Evolutionary conservation across 1,139 yeast species (phyloP).

Genomic region (Debaryomyces singareniensis): DNA sequence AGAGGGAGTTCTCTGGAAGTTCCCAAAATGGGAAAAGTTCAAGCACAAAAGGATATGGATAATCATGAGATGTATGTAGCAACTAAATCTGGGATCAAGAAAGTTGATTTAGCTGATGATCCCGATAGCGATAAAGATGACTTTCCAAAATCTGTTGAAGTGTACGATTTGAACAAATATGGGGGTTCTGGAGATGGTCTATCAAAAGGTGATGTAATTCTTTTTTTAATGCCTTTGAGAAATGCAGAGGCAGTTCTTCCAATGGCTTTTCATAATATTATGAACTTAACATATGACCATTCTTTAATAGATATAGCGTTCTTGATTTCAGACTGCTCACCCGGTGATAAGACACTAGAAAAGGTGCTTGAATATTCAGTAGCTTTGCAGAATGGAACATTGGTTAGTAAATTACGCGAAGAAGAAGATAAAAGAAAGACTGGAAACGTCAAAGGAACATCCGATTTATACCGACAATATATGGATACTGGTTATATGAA

Average conservation of each 20-base stretch:
- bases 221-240: constrained; percentile 71
- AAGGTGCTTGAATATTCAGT: constrained; percentile 59
- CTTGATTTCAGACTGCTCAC: constrained; percentile 77
- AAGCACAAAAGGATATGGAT: too few relatives aligned
- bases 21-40: not conserved
- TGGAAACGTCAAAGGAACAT: constrained; percentile 40
- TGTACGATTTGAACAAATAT: constrained; percentile 55
- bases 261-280: constrained; percentile 75
- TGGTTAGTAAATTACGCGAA: constrained; percentile 44
- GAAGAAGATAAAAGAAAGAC: constrained; percentile 24
- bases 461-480: constrained; percentile 58
- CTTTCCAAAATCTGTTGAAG: constrained; percentile 40
- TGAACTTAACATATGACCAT: constrained; percentile 84
- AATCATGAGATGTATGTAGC: constrained; percentile 26
- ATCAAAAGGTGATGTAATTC: constrained; percentile 55
- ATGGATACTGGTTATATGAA: constrained; percentile 64
- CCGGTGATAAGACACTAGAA: constrained; percentile 66
- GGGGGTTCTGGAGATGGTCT: constrained; percentile 51
- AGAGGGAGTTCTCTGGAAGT: not conserved
- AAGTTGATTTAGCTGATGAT: constrained; percentile 5
- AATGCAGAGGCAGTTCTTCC: constrained; percentile 79
- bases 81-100: constrained; percentile 31
- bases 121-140: constrained; percentile 11
- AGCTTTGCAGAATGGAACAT: constrained; percentile 65
- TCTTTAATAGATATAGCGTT: constrained; percentile 76